Evolutionary conservation across 345 rosid genomes (phyloP), one percentile per base, ranked within the genome.

Genomic region (Heritiera fomes): DNA sequence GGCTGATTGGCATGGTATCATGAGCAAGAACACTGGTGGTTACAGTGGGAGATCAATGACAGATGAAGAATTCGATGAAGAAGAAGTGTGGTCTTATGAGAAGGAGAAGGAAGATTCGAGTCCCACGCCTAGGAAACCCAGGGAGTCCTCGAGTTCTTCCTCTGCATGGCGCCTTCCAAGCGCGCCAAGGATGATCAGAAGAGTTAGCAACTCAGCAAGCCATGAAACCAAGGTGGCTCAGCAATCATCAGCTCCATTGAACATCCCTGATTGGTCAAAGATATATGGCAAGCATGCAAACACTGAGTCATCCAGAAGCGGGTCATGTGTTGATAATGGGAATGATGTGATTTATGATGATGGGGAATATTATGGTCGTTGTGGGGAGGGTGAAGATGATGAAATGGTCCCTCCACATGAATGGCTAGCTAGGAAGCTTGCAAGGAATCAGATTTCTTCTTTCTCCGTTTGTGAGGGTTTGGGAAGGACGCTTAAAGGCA

Each of bases 401-500:
- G 87, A 77, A 17, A 86, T 87, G 79, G 84, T 96, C 13, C 98
- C 99, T 71, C 99, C 99, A 63, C 99, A 96, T 81, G 99, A 94
- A 85, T 96, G 95, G 98, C 80, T 92, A 69, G 97, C 98, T 52
- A 92, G 84, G 83, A 92, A 87, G 91, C 89, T 91, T 49, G 90
- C 92, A 56, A 89, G 93, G 82, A 90, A 85, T 46, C 92, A 86
- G 79, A 89, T 96, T 82, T 92, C 99, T 46, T 93, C 99, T 0
- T 92, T 88, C 80, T 96, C 99, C 8, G 91, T 92, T 64, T 91
- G 91, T 74, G 98, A 96, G 85, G 98, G 99, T 30, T 71, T 88
- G 69, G 99, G 99, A 73, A 92, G 98, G 86, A 95, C 97, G 23
- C 95, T 95, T 77, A 93, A 95, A 81, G 99, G 99, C 53, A 92